Evolutionary conservation across 139 green algal species (phyloP), one percentile per base, ranked within the genome.

Genomic region (Gonium pectorale): DNA sequence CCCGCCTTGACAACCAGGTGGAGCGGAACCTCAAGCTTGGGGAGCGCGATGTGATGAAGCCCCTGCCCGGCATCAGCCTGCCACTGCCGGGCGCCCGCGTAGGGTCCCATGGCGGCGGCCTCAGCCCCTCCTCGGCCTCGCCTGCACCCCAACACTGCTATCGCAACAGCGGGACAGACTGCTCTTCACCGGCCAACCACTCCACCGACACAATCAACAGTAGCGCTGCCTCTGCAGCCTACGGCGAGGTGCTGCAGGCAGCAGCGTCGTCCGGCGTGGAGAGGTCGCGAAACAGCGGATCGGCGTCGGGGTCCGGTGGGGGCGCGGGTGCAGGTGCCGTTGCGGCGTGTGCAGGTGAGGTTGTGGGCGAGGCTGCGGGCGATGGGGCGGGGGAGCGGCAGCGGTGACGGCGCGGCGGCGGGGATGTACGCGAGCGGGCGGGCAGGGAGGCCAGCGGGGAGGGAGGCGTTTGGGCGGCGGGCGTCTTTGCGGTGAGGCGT

Each of bases 1-100:
- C 21, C n/a, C 41, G 2, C 40, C 37, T 17, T 17, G 2, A 26
- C 67, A 7, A 5, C 29, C 60, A 84, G 78, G 78, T 84, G 41
- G 68, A 77, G 68, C 68, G 68, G 17, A 77, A 77, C 68, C 68
- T 77, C 13, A 77, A 77, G 68, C 43, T 59, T 41, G 68, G 68
- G 2, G 43, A 43, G 13, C 19, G 9, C 7, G 43, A 77, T 29
- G 43, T 77, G 5, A 77, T 77, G 68, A 56, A 59, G 15, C 68
- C 68, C 0, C 37, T 72, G 5, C 9, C 21, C 22, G 3, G 6
- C 67, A 4, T 54, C 6, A 40, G 33, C 6, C 60, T 40, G n/a
- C n/a, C n/a, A n/a, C n/a, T n/a, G n/a, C n/a, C n/a, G n/a, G n/a
- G n/a, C n/a, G n/a, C n/a, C n/a, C n/a, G n/a, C n/a, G n/a, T n/a